Evolutionary conservation across 2,329 filamentous ascomycete genomes (phyloP).

Genomic region (Triangularia verruculosa): DNA sequence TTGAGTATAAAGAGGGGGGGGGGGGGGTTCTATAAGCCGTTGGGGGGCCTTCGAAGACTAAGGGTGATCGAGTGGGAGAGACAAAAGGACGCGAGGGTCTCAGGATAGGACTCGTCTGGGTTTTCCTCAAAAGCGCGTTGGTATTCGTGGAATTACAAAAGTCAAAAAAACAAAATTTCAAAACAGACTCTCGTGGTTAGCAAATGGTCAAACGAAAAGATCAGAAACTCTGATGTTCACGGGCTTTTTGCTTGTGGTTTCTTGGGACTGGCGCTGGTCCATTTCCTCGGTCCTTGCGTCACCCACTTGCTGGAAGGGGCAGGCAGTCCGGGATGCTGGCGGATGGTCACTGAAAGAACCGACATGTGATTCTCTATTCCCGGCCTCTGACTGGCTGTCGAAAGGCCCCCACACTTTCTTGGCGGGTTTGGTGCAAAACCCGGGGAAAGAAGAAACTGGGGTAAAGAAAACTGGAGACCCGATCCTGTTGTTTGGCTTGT

Average conservation of each 20-base stretch:
- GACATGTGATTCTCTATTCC: slow-evolving; percentile 26
- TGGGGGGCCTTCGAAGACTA: not conserved
- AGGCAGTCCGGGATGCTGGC: slow-evolving; percentile 13
- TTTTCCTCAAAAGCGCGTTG: not conserved
- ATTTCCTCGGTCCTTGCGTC: slow-evolving; percentile 30
- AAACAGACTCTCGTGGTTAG: not conserved
- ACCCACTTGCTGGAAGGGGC: slow-evolving; percentile 26
- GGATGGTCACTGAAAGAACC: not conserved
- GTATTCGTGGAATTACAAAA: not conserved
- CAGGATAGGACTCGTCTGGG: not conserved
- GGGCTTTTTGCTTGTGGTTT: not conserved
- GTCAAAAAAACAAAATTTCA: not conserved
- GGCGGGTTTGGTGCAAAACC: slow-evolving; percentile 13
- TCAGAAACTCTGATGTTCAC: not conserved
- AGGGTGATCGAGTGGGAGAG: not conserved
- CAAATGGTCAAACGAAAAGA: not conserved
- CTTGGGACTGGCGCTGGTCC: not conserved
- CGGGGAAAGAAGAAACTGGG: slow-evolving; percentile 17
- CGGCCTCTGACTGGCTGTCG: slow-evolving; percentile 8
- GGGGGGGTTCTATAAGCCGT: not conserved
- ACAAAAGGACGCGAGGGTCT: not conserved
- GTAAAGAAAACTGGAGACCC: not conserved
- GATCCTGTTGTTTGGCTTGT: not conserved
- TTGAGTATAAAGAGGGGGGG: not conserved
- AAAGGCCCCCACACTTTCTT: slow-evolving; percentile 2